Conservation (phyloP, 2,329 filamentous ascomycete species). For the Xylariaceae sp. region DNA sequence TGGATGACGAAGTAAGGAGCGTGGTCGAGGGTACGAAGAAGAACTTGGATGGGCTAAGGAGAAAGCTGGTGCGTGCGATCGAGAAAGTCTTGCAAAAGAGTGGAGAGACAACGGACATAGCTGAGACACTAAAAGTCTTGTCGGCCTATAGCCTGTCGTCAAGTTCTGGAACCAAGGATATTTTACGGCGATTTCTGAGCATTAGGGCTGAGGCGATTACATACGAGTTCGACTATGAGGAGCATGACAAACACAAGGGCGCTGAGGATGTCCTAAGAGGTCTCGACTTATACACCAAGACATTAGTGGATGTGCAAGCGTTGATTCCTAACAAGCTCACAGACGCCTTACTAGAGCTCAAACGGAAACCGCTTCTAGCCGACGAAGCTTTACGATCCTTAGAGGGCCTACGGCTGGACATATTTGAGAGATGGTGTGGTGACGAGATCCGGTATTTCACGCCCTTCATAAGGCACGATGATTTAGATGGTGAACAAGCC, state of each 20-base stretch:
- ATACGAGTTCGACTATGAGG: constrained; percentile 51
- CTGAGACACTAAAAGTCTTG: constrained; percentile 65
- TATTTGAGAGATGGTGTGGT: constrained; percentile 74
- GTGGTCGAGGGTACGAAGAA: constrained; percentile 59
- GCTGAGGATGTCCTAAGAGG: constrained; percentile 56
- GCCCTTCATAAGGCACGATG: constrained; percentile 80
- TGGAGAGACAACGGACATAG: constrained; percentile 46
- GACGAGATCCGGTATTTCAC: constrained; percentile 81
- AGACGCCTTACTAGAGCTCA: constrained; percentile 64
- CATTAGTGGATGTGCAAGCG: constrained; percentile 70
- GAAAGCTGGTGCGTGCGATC: constrained; percentile 62
- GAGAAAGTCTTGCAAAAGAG: constrained; percentile 64
- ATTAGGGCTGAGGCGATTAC: constrained; percentile 67
- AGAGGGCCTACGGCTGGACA: constrained; percentile 69
- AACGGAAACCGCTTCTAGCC: constrained; percentile 66
- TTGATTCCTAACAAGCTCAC: constrained; percentile 69
- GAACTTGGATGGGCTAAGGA: constrained; percentile 58
- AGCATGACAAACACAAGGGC: constrained; percentile 40
- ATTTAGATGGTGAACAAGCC: constrained; percentile 59
- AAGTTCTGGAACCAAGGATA: constrained; percentile 74
- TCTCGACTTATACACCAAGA: constrained; percentile 70
- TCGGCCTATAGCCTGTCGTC: constrained; percentile 79
- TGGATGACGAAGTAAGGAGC: constrained; percentile 34
- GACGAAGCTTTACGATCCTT: constrained; percentile 62
- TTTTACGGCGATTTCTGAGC: constrained; percentile 71